These are phyloP conservation scores for Arthrinium phaeospermum DNA, from an alignment of 2,329 filamentous ascomycete species.

Conservation along the genomic window DNA sequence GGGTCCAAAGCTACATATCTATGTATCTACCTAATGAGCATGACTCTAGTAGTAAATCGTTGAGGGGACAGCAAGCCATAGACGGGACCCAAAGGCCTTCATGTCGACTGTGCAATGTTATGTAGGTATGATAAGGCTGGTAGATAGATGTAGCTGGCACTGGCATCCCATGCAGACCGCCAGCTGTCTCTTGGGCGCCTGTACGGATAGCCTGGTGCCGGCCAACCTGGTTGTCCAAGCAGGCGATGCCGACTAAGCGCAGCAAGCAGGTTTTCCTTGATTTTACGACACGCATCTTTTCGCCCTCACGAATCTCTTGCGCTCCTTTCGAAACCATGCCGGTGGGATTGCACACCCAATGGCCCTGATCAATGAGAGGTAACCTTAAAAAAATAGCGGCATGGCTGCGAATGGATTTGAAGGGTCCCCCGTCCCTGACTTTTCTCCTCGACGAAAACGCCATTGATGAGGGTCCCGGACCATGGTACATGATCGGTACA, in stretches of 20 bases:
- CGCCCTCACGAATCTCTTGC: background rate
- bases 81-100: background rate
- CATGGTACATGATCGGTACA: background rate
- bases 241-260: background rate
- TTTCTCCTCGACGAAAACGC: background rate
- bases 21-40: background rate
- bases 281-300: background rate
- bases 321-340: background rate
- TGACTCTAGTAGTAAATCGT: background rate
- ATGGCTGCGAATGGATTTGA: background rate
- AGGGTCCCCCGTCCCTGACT: constrained; percentile 7
- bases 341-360: background rate
- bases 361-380: background rate
- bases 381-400: background rate
- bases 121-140: too few relatives aligned
- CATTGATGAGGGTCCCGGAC: background rate
- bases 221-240: too few relatives aligned
- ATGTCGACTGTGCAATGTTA: background rate
- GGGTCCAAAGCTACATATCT: background rate
- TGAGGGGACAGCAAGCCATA: background rate
- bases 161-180: background rate
- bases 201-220: background rate
- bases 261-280: background rate
- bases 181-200: background rate
- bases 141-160: too few relatives aligned